Evolutionary conservation across 192 early-diverging fungal genomes (phyloP), one percentile per base, ranked within the genome.

Genomic region (Umbelopsis vinacea): DNA sequence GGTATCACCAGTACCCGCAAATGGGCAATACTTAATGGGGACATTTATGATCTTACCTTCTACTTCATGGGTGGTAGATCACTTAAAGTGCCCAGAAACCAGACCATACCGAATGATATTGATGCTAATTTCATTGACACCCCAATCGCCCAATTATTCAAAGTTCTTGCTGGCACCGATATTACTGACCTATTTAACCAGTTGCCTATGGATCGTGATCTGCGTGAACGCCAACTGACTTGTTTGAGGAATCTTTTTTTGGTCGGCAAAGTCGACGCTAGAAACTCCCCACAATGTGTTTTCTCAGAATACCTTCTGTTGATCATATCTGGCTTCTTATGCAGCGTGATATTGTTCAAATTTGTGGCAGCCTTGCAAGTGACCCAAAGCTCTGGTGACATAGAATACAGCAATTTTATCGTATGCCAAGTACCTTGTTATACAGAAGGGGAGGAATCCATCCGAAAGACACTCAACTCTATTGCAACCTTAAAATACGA

Each of bases 371-470:
- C 97, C 4, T 82, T 98, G 71, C 94, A 96, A 74, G 80, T 97
- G 46, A 92, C 92, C 40, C 81, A 88, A 6, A 86, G 23, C 7
- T 6, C 19, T 35, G 33, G 15, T 29, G 57, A 63, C 35, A 29
- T 97, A 73, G 90, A 94, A 24, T 86, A 92, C 74, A 90, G 93
- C 76, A 91, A 94, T 74, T 97, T 98, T 82, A 92, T 97, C 71
- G 91, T 98, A 52, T 91, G 90, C 76, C 95, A 96, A 77, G 92
- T 98, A 15, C 96, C 97, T 12, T 98, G 97, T 84, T 99, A 99
- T 82, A 98, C 97, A 11, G 98, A 99, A 79, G 93, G 92, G 69
- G 98, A 99, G 74, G 93, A 91, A 26, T 98, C 98, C 3, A 84
- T 99, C 48, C 84, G 90, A 45, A 91, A 92, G 71, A 99, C 98